Conservation (phyloP, 441 rosid species). For the Euphorbia schlechtendalii region DNA sequence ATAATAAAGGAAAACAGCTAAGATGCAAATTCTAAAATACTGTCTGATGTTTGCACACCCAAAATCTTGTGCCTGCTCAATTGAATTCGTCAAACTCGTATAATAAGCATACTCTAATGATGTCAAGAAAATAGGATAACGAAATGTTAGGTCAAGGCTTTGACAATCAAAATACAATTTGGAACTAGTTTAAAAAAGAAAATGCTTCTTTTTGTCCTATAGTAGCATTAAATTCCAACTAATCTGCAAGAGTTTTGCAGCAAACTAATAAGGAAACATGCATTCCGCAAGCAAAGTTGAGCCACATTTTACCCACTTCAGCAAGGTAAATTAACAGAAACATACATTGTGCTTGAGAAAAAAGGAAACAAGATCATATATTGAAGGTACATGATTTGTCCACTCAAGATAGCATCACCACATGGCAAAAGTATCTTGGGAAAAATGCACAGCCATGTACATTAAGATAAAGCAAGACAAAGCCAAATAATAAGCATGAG, state of each 20-base stretch:
- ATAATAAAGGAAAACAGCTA: background rate
- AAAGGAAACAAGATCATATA: background rate
- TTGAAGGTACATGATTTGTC: background rate
- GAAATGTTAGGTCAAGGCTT: background rate
- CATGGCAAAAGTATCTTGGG: background rate
- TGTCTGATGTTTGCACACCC: no score
- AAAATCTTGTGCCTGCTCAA: no score
- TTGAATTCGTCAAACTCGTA: background rate
- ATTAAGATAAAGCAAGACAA: constrained; percentile 10
- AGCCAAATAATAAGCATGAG: background rate
- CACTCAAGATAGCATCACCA: background rate
- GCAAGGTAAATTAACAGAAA: background rate
- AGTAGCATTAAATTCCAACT: background rate
- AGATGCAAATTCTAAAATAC: background rate
- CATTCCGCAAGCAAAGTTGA: background rate
- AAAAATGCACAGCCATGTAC: background rate
- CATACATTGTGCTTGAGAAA: background rate
- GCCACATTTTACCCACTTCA: background rate
- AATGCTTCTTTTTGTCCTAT: background rate
- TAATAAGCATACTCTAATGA: background rate
- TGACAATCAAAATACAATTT: no score
- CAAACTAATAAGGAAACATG: no score
- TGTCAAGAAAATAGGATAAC: background rate
- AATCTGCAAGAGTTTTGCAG: background rate
- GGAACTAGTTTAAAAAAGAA: no score